Base-by-base conservation (phyloP, 2,329 filamentous ascomycete species). In the Aspergillus sp. region DNA sequence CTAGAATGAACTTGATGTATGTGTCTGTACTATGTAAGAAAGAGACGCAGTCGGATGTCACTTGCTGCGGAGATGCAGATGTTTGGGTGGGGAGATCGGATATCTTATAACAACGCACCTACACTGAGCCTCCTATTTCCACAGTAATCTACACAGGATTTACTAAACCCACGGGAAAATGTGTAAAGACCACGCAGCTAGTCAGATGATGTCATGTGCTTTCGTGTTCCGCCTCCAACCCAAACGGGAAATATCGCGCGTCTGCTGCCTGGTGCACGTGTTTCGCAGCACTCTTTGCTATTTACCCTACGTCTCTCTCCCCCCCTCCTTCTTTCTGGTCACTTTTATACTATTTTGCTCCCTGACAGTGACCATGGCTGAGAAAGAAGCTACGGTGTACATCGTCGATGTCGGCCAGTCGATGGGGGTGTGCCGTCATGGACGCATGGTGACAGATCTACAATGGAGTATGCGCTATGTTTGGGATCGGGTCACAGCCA, bases 351-450 rank as follows among this genome's bases (percentile, higher is more conserved):
- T 38, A 7, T 37, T 15, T 38, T 17, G 22, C 9, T 12, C 25
- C 10, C 15, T 30, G 7, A 5, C n/a, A 44, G 37, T 43, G 19
- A 19, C 20, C 47, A 97, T 97, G 91, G 86, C 90, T 9, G 84
- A 87, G 53, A 98, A 98, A 67, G 89, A 97, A 73, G 89, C 90
- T 7, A 93, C 86, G 0, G 81, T 97, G 39, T 98, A 93, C 68
- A 85, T 98, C 58, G 72, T 98, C 51, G 93, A 98, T 70, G 75
- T 96, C 20, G 90, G 90, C 49, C 76, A 74, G 61, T 87, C 90
- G n/a, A 96, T 95, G 87, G 85, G 78, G 49, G 75, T 86, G 63
- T 79, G 75, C 58, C 80, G 82, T 58, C 77, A 81, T 70, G 88
- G 85, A 22, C 83, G 93, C 56, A 65, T 74, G 17, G 81, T 91